These are phyloP conservation scores for Pseudozyma sp. DNA, from an alignment of 1,284 basidiomycete genomes.

Conservation along the genomic window DNA sequence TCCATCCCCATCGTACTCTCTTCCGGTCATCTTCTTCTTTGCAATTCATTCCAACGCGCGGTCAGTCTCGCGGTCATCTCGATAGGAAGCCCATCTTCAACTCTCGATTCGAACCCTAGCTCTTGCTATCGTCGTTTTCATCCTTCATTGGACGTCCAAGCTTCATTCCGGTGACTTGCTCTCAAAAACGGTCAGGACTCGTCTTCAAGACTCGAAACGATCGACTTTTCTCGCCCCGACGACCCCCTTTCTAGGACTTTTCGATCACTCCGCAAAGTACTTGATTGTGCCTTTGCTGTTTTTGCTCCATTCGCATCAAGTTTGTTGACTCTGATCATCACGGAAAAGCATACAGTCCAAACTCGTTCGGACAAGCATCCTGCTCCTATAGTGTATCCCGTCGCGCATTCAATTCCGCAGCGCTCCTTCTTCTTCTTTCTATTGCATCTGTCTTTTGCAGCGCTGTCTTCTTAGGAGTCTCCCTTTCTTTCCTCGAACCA, in stretches of 20 bases:
- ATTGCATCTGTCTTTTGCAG: not conserved
- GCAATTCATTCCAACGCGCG: not conserved
- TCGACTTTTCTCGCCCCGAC: not conserved
- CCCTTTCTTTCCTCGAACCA: not conserved
- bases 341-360: slow-evolving; percentile 20
- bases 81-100: slow-evolving; percentile 14
- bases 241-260: not conserved
- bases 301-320: slow-evolving; percentile 9
- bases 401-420: slow-evolving; percentile 19
- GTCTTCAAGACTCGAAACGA: not conserved
- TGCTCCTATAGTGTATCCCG: not conserved
- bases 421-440: slow-evolving; percentile 1
- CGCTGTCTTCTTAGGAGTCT: not conserved
- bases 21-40: slow-evolving; percentile 2
- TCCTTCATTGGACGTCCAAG: not conserved
- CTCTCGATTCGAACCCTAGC: not conserved
- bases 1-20: slow-evolving; percentile 10
- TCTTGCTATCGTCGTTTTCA: not conserved
- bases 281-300: not conserved
- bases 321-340: not conserved
- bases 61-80: slow-evolving; percentile 14
- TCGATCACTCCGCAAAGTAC: not conserved
- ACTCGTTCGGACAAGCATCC: slow-evolving; percentile 26
- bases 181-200: not conserved
- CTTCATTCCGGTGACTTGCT: not conserved